Evolutionary conservation across 2,329 filamentous ascomycete genomes (phyloP), one percentile per base, ranked within the genome.

Genomic region (Verticillium albo-atrum): DNA sequence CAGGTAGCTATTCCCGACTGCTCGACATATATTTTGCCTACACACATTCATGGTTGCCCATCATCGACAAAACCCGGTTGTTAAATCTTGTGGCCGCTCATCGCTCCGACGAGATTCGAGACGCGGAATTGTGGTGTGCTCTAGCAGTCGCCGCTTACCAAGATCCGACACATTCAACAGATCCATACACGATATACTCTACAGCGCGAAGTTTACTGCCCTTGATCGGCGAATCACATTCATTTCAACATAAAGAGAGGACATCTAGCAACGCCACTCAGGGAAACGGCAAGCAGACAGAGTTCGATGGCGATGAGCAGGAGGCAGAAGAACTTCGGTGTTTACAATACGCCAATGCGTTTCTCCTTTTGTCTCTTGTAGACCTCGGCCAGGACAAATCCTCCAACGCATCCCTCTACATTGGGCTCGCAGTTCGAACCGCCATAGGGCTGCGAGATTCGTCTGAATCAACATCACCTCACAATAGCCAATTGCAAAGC

Each of bases 11-110:
- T 68, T 86, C 79, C 76, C 77, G 81, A 2, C 78, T 92, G 4
- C 74, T 92, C 42, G 88, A 92, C 64, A 80, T 89, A 4, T 92
- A 91, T 69, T 89, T 91, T 61, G 84, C 88, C 1, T 91, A 90
- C 65, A 90, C 87, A 0, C 88, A 92, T 69, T 86, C 83, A 57
- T 93, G 90, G 90, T 79, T 93, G 27, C 90, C 90, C 0, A 86
- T 93, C 27, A 77, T 89, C 12, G 87, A 91, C 63, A 89, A 87
- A 62, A 82, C 88, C 55, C 80, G 82, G 50, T 75, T 90, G 55
- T 68, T 71, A 50, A 68, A 68, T 3, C 34, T 69, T 9, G 42
- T 50, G n/a, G 56, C 64, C n/a, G 64, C 68, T 4, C 65, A 68
- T 9, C 64, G 68, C 4, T 62, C 67, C 27, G 72, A 71, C 0